Base-by-base conservation (phyloP, 345 rosid species). In the Hirschfeldia incana region DNA sequence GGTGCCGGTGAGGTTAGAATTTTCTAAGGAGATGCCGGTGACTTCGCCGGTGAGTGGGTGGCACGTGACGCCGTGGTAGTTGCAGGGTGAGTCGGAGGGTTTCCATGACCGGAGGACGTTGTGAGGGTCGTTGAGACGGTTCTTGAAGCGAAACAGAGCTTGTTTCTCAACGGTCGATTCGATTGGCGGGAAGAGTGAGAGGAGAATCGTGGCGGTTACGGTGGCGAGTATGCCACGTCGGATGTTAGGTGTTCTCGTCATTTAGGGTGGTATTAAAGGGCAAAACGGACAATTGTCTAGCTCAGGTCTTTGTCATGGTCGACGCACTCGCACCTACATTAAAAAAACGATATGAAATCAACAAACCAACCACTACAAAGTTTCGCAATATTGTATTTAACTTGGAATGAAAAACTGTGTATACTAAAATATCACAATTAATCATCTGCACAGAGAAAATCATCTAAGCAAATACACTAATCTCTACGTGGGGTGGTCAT, bases 81-180 rank as follows among this genome's bases (percentile, higher is more conserved):
- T 62, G 77, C 98, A 94, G 0, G 95, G 94, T 2, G 90, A 85
- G 8, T 75, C 77, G 0, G 94, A 67, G 0, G 81, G 90, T 55
- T 78, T 89, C 98, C 98, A 94, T 0, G 97, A 91, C 3, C 77
- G 84, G 46, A 94, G 66, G 15, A 84, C 70, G 69, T 82, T 76
- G 32, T 79, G 57, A 27, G 97, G 92, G 81, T 92, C 98, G 34
- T 81, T 63, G 65, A 94, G 89, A 34, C 62, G 78, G 72, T 64
- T 73, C 71, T 91, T 94, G 86, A 94, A 85, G 6, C 85, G 86
- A 55, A 94, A 81, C 76, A 94, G 90, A 42, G 93, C 93, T 76
- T 72, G 71, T 28, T 79, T 88, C 78, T 92, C 97, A 21, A 67
- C 74, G 73, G 78, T 63, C 16, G 91, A 73, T n/a, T 42, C 53